Base-by-base conservation (phyloP, 441 rosid species). In the Rhodomyrtus psidioides region DNA sequence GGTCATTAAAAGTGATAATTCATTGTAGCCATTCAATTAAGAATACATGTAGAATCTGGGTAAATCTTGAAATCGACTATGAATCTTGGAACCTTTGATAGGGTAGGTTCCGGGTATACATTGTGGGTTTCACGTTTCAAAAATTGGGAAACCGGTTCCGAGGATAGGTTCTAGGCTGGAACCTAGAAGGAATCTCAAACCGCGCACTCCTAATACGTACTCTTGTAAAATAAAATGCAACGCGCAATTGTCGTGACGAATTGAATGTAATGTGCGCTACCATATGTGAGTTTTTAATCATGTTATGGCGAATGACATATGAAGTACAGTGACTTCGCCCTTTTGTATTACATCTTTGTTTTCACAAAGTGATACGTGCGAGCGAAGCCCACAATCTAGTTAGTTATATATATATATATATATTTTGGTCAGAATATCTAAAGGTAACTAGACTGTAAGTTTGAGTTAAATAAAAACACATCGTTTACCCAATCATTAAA, bases 321-420 rank as follows among this genome's bases (percentile, higher is more conserved):
- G 26, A 65, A 65, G 46, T 0, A 34, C 26, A 1, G 2, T 2
- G 24, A 55, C 9, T 19, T 19, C 12, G 26, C 57, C 9, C 7
- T 21, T 9, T 8, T 30, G 0, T 2, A 9, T 0, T 34, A 6
- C 0, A 0, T 14, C 5, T 34, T 19, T 34, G 34, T 65, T 34
- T 65, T 65, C 26, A 19, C 46, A 5, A 1, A 6, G 14, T 2
- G 10, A 34, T 65, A 34, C 46, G 6, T 9, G 14, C 19, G 46
- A 65, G 46, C 5, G 19, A 5, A 34, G n/a, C 15, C 15, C 26
- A 0, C 46, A 0, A 19, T 19, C 76, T 34, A 9, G 26, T 34
- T 6, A 9, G 34, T 34, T 34, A 34, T 34, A 34, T n/a, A n/a
- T n/a, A n/a, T n/a, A n/a, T n/a, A n/a, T n/a, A n/a, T n/a, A n/a